A percentile compares a stretch with the other conserved stretches of the same genome.
Evolutionary conservation across 371 early-diverging fungal genomes (phyloP).

Genomic region (Furculomyces boomerangus): DNA sequence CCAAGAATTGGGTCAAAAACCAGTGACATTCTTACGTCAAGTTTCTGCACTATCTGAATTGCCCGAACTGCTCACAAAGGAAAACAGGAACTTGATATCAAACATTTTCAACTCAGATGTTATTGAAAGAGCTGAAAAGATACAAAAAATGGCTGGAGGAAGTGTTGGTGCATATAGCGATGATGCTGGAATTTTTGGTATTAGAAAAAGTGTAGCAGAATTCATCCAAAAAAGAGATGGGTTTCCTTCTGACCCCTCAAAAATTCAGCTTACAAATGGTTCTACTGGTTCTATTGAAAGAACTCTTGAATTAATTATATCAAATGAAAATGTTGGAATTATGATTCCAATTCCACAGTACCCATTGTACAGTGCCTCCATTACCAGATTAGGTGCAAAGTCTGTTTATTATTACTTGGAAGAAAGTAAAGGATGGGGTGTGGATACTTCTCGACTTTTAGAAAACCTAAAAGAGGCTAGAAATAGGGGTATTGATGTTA

Average conservation of each 20-base stretch:
- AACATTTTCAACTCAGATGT: conserved; percentile 68
- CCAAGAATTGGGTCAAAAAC: conserved; percentile 81
- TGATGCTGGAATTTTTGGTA: conserved; percentile 52
- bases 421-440: conserved; percentile 68
- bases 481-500: conserved; percentile 55
- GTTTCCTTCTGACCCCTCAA: conserved; percentile 55
- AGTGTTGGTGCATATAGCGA: conserved; percentile 84
- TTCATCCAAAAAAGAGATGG: conserved; percentile 63
- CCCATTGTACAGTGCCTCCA: conserved; percentile 86
- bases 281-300: conserved; percentile 76
- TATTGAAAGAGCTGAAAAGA: conserved; percentile 51
- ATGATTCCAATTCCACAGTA: conserved; percentile 99
- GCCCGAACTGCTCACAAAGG: conserved; percentile 50
- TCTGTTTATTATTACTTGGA: conserved; percentile 83
- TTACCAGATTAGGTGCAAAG: conserved; percentile 56
- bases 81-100: conserved; percentile 27
- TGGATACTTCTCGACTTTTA: conserved; percentile 42
- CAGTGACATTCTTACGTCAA: conserved; percentile 93
- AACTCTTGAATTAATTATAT: conserved; percentile 59
- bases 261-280: conserved; percentile 83
- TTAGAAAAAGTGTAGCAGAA: conserved; percentile 69
- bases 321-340: conserved; percentile 61
- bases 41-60: conserved; percentile 74
- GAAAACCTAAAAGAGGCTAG: conserved; percentile 43
- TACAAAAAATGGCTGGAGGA: conserved; percentile 43